These are phyloP conservation scores for Agrocybe pediades DNA, from an alignment of 768 basidiomycete species.

Conservation along the genomic window DNA sequence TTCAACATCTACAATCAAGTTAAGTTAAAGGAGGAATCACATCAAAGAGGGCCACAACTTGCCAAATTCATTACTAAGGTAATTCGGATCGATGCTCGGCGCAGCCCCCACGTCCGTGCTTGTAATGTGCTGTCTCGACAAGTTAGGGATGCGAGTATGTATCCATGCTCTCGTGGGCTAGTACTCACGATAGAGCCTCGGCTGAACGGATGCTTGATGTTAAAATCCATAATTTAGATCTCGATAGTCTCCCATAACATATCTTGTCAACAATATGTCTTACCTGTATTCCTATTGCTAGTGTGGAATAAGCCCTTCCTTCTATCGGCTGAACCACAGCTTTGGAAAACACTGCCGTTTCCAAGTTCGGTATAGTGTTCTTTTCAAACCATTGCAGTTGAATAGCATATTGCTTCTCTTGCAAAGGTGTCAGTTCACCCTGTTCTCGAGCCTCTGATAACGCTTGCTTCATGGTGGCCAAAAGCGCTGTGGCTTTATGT, in stretches of 20 bases:
- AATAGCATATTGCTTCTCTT: not conserved
- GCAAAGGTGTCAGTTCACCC: not conserved
- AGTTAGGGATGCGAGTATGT: not conserved
- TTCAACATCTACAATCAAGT: not conserved
- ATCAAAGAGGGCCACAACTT: not conserved
- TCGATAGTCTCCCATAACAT: too few species aligned
- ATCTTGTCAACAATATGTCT: too few species aligned
- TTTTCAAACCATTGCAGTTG: not conserved
- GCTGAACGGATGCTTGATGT: constrained; percentile 2
- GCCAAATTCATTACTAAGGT: not conserved
- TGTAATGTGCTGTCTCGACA: not conserved
- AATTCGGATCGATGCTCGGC: not conserved
- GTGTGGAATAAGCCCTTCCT: not conserved
- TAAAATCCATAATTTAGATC: too few species aligned
- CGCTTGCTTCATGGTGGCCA: not conserved
- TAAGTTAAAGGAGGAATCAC: not conserved
- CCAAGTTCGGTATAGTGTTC: not conserved
- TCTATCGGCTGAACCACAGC: not conserved
- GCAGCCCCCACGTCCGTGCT: not conserved
- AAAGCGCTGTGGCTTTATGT: not conserved
- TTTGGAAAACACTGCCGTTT: not conserved
- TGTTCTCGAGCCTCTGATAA: not conserved
- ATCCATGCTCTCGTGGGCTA: not conserved
- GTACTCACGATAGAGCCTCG: constrained; percentile 1
- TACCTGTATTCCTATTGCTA: not conserved